Conservation (phyloP, 192 early-diverging fungal species). For the Pilaira anomala region DNA sequence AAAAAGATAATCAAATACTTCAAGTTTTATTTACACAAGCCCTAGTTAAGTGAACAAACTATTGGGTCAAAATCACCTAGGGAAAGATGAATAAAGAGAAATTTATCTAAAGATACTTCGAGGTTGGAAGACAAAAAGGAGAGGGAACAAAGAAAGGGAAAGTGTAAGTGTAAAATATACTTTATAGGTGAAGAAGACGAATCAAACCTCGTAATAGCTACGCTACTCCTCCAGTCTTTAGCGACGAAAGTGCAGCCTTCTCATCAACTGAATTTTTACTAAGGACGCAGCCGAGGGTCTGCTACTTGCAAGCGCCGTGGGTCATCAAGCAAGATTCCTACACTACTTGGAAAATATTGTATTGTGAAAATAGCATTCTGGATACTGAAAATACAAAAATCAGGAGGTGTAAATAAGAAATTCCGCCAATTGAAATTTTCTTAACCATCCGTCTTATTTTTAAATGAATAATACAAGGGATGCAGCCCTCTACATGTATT, state of each 20-base stretch:
- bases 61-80: constrained; percentile 1
- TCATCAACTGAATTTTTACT: constrained; percentile 10
- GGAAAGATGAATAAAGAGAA: background rate
- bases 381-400: too few species aligned
- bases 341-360: background rate
- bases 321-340: constrained; percentile 15
- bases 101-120: constrained; percentile 4
- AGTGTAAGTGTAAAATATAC: constrained; percentile 3
- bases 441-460: too few species aligned
- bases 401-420: too few species aligned
- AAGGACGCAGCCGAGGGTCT: constrained; percentile 11
- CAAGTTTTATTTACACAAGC: constrained; percentile 2
- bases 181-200: constrained; percentile 1
- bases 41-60: background rate
- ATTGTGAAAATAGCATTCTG: too few species aligned
- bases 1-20: constrained; percentile 4
- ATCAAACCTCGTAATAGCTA: constrained; percentile 7
- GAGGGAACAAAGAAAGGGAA: constrained; percentile 3
- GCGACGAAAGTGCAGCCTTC: background rate
- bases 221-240: constrained; percentile 8
- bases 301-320: constrained; percentile 4
- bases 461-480: too few species aligned
- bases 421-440: too few species aligned
- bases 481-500: too few species aligned
- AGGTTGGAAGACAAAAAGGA: constrained; percentile 3